These are phyloP conservation scores for Peronosclerospora sorghi DNA, from an alignment of 352 stramenopile genomes.

Conservation along the genomic window DNA sequence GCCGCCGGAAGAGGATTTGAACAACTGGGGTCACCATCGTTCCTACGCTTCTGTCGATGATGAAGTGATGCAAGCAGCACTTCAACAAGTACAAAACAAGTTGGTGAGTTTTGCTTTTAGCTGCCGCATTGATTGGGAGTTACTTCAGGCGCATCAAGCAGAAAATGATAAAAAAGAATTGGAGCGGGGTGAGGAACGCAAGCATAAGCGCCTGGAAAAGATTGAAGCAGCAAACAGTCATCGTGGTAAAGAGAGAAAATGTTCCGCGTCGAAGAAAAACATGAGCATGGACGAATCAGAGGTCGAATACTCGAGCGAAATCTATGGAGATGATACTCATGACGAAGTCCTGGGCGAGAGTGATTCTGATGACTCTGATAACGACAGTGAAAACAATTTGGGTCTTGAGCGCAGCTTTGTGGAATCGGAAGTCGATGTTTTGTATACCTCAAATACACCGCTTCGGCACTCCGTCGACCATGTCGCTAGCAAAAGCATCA, in stretches of 20 bases:
- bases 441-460: constrained; percentile 12
- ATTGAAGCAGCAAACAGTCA: constrained; percentile 35
- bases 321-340: constrained; percentile 18
- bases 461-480: not conserved
- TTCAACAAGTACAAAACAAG: constrained; percentile 37
- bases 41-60: constrained; percentile 93
- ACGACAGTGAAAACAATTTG: constrained; percentile 14
- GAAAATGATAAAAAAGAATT: constrained; percentile 69
- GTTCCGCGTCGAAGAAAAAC: constrained; percentile 21
- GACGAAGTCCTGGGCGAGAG: constrained; percentile 18
- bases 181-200: constrained; percentile 61
- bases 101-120: constrained; percentile 93
- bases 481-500: constrained; percentile 7
- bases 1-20: constrained; percentile 96
- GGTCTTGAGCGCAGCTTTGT: not conserved
- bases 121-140: constrained; percentile 91
- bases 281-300: constrained; percentile 32
- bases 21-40: constrained; percentile 95
- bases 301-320: constrained; percentile 22
- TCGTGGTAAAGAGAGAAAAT: constrained; percentile 14
- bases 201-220: constrained; percentile 57
- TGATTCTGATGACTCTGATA: constrained; percentile 19
- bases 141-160: constrained; percentile 84
- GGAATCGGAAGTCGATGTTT: constrained; percentile 12
- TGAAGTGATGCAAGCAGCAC: constrained; percentile 90